A percentile compares a stretch with the other conserved stretches of the same genome.
phyloP scores from a whole-genome alignment of 169 alveolate species.

The Besnoitia besnoiti region DNA sequence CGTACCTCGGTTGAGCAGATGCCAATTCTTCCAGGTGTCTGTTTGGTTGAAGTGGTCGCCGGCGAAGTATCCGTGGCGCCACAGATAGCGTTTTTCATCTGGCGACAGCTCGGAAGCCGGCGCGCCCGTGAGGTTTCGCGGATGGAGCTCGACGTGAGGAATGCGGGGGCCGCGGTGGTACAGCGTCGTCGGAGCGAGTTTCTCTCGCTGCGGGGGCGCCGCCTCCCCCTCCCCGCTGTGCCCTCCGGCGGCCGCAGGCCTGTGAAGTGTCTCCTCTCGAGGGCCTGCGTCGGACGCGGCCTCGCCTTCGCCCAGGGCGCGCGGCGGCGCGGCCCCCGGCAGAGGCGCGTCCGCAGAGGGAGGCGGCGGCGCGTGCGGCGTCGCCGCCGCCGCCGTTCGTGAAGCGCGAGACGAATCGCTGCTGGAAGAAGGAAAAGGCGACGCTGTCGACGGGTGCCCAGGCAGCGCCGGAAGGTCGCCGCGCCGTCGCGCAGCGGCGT shows the following conservation, averaged over 20 bases:
- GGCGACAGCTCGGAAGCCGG: background rate
- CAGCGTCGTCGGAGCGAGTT: background rate
- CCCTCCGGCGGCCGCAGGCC: no score
- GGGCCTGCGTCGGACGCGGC: no score
- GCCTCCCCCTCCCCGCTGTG: no score
- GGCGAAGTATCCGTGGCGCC: constrained; percentile 27
- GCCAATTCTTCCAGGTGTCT: constrained; percentile 35
- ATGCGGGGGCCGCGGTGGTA: background rate
- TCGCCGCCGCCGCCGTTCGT: background rate
- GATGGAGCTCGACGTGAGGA: constrained; percentile 18
- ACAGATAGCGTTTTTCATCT: background rate
- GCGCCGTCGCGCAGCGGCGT: background rate
- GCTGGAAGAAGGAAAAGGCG: background rate
- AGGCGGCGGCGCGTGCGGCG: background rate
- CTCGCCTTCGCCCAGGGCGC: no score
- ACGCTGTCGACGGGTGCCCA: background rate
- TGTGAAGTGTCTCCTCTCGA: no score
- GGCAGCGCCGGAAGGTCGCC: background rate
- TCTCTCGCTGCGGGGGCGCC: background rate
- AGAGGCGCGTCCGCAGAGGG: no score
- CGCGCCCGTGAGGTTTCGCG: background rate
- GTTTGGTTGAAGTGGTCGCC: background rate
- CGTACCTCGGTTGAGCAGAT: constrained; percentile 21
- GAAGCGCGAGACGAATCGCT: no score
- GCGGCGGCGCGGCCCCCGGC: no score